phyloP scores from a whole-genome alignment of 768 basidiomycete species.

The Leccinellum luteum region DNA sequence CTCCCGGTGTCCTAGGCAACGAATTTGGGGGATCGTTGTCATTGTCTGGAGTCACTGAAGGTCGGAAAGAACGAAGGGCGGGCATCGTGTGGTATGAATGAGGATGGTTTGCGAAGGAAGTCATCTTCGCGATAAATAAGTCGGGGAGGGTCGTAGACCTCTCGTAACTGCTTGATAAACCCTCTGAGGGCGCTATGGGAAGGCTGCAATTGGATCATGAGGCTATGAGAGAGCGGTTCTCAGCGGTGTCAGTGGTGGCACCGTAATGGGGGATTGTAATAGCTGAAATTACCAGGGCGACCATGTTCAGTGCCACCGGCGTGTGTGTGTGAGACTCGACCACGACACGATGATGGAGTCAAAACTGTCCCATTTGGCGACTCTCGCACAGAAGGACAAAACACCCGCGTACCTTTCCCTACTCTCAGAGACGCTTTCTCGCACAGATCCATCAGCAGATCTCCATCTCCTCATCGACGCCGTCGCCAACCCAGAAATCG shows the following conservation, averaged over 20 bases:
- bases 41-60: constrained; percentile 34
- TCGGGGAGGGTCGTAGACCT: not conserved
- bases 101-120: constrained; percentile 39
- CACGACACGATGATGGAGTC: constrained; percentile 49
- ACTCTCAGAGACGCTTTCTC: constrained; percentile 62
- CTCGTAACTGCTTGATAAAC: not conserved
- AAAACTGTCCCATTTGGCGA: constrained; percentile 58
- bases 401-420: constrained; percentile 70
- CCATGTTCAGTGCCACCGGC: no score
- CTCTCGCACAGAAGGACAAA: constrained; percentile 82
- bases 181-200: not conserved
- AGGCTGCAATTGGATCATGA: constrained; percentile 1
- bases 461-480: constrained; percentile 74
- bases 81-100: constrained; percentile 26
- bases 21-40: constrained; percentile 10
- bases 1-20: not conserved
- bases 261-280: no score
- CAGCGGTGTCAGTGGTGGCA: constrained; percentile 20
- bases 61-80: constrained; percentile 35
- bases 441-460: constrained; percentile 47
- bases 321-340: no score
- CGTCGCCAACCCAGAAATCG: constrained; percentile 77
- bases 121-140: constrained; percentile 31
- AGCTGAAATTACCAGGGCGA: constrained; percentile 30
- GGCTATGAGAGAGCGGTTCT: constrained; percentile 20